A percentile compares a stretch with the other conserved stretches of the same genome.
Conservation (phyloP, 129 eudicot genomes). For the Flaveria linearis region DNA sequence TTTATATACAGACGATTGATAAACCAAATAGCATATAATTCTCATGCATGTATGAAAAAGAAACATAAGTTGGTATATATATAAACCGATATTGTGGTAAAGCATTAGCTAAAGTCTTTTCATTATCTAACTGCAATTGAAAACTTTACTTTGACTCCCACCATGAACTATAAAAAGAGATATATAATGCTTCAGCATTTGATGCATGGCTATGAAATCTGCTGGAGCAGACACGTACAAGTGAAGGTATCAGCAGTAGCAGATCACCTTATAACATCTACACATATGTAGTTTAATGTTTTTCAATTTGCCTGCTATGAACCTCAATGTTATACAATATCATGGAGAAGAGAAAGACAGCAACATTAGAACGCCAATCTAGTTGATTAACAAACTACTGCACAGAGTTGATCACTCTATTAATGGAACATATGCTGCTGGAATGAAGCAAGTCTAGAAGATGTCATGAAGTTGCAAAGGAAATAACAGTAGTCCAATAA, state of each 20-base stretch:
- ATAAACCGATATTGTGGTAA: not conserved
- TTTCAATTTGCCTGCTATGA: constrained; percentile 4
- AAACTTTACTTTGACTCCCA: constrained; percentile 6
- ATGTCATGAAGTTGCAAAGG: constrained; percentile 9
- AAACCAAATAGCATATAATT: constrained; percentile 4
- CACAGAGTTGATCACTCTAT: constrained; percentile 7
- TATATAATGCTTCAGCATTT: constrained; percentile 6
- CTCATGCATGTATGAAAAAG: not conserved
- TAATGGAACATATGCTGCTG: constrained; percentile 19
- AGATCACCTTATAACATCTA: constrained; percentile 16
- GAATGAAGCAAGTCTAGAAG: constrained; percentile 17
- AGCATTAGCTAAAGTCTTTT: constrained; percentile 10
- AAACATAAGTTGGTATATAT: constrained; percentile 1
- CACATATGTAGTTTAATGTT: not conserved
- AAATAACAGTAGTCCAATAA: not conserved
- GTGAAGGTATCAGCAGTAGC: constrained; percentile 20
- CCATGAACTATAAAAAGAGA: not conserved
- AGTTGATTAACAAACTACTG: constrained; percentile 10
- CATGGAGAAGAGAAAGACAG: constrained; percentile 3
- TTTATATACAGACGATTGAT: constrained; percentile 11
- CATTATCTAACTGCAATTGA: constrained; percentile 19
- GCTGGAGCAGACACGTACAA: constrained; percentile 13
- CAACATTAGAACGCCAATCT: constrained; percentile 2
- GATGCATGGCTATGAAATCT: constrained; percentile 4
- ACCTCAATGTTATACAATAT: constrained; percentile 11